Conservation (phyloP, 2,329 filamentous ascomycete genomes). For the Ophiostoma triangulosporum region DNA sequence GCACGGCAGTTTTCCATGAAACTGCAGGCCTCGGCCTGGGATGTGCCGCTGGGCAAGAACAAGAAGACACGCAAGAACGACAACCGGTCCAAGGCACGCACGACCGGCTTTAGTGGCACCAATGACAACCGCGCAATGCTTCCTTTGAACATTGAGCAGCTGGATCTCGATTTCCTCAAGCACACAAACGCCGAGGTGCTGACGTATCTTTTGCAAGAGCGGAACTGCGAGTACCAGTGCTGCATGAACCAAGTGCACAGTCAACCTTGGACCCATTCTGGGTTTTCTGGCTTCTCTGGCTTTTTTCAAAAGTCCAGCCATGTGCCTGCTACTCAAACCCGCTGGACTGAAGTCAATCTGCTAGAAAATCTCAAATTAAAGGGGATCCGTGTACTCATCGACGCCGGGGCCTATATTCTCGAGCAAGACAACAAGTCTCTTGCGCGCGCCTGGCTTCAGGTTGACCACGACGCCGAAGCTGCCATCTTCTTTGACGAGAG, state of each 20-base stretch:
- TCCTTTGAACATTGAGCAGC: conserved; percentile 45
- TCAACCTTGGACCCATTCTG: too few species aligned
- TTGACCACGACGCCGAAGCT: background rate
- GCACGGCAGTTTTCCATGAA: conserved; percentile 52
- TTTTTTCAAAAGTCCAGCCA: too few species aligned
- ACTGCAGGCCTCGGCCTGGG: conserved; percentile 53
- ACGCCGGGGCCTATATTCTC: conserved; percentile 50
- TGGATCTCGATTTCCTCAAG: conserved; percentile 39
- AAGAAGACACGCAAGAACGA: background rate
- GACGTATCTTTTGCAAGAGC: conserved; percentile 37
- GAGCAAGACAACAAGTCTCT: conserved; percentile 17
- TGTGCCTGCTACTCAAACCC: too few species aligned
- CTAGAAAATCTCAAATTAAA: conserved; percentile 24
- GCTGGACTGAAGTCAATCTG: conserved; percentile 31
- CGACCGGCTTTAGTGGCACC: conserved; percentile 60
- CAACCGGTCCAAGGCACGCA: conserved; percentile 22
- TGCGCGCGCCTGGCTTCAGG: background rate
- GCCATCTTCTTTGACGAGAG: conserved; percentile 21
- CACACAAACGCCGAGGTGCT: conserved; percentile 54
- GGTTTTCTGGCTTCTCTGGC: too few species aligned
- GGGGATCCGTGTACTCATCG: conserved; percentile 42
- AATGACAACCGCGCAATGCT: conserved; percentile 50
- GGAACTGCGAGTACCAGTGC: conserved; percentile 34
- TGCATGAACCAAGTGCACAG: conserved; percentile 20
- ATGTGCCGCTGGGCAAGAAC: conserved; percentile 37